Evolutionary conservation across 1,139 yeast species (phyloP).

Genomic region (Taiozyma sp.): DNA sequence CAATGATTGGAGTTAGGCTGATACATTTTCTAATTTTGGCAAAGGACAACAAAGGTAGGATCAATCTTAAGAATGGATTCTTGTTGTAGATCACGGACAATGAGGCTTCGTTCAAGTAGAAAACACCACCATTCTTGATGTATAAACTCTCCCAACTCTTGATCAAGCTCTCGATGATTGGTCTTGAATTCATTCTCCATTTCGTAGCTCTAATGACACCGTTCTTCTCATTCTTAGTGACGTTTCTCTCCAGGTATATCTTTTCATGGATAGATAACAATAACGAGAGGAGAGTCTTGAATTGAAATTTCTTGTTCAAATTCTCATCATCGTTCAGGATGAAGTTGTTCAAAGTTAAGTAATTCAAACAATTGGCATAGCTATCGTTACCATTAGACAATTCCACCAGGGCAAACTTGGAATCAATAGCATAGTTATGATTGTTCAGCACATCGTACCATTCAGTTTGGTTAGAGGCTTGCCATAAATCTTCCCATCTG

Average conservation of each 20-base stretch:
- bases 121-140: constrained; percentile 55
- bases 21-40: constrained; percentile 61
- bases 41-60: constrained; percentile 58
- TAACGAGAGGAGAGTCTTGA: constrained; percentile 57
- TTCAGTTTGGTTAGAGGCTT: constrained; percentile 46
- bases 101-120: constrained; percentile 46
- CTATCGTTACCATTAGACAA: constrained; percentile 54
- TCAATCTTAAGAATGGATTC: constrained; percentile 54
- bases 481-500: constrained; percentile 65
- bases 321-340: constrained; percentile 32
- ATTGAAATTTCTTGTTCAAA: constrained; percentile 39
- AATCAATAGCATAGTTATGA: constrained; percentile 35
- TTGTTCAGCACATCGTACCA: constrained; percentile 47
- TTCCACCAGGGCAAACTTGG: constrained; percentile 47
- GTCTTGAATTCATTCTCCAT: constrained; percentile 62
- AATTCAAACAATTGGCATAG: constrained; percentile 44
- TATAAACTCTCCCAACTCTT: constrained; percentile 64
- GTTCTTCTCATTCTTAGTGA: constrained; percentile 29
- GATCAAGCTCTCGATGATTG: constrained; percentile 47
- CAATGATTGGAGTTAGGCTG: constrained; percentile 52
- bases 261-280: constrained; percentile 71
- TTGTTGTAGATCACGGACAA: constrained; percentile 42
- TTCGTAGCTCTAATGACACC: constrained; percentile 38
- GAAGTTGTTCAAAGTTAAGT: constrained; percentile 40
- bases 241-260: constrained; percentile 48